Percentiles rank a stretch among this genome's conserved stretches.
Evolutionary conservation across 2,329 filamentous ascomycete species (phyloP).

Genomic region (Fusarium palustre): DNA sequence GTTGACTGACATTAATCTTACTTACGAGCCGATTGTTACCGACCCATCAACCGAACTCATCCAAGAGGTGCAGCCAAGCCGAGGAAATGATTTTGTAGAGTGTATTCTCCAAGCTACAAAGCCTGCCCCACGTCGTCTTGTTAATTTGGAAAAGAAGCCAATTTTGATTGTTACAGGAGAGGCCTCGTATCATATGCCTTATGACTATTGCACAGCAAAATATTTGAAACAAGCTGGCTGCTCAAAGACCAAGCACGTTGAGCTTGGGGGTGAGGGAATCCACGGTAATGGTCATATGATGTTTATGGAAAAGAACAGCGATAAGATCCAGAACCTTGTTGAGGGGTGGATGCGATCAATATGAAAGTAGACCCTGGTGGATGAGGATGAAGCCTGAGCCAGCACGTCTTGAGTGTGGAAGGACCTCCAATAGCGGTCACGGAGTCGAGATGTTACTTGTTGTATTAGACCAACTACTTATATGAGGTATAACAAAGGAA

Average conservation of each 20-base stretch:
- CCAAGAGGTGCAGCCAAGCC: constrained; percentile 15
- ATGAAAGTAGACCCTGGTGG: not conserved
- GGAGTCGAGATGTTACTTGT: too few species aligned
- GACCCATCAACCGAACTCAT: constrained; percentile 34
- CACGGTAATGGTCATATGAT: constrained; percentile 43
- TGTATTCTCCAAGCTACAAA: constrained; percentile 32
- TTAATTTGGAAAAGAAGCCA: constrained; percentile 51
- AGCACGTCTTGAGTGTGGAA: too few species aligned
- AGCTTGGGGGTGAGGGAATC: constrained; percentile 35
- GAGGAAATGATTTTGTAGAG: constrained; percentile 12
- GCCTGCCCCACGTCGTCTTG: constrained; percentile 41
- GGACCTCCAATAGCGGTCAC: too few species aligned
- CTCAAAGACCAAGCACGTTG: constrained; percentile 34
- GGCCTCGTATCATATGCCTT: constrained; percentile 39
- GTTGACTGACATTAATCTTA: constrained; percentile 60
- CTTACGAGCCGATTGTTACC: constrained; percentile 56
- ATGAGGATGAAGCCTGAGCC: too few species aligned
- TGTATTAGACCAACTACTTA: too few species aligned
- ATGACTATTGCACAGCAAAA: constrained; percentile 37
- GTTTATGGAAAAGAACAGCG: constrained; percentile 43
- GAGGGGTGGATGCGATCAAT: not conserved
- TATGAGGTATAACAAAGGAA: too few species aligned
- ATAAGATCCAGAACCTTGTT: constrained; percentile 9
- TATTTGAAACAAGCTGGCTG: constrained; percentile 40
- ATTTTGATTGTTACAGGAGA: constrained; percentile 39